These are phyloP conservation scores for Lepidium didymum DNA, from an alignment of 345 rosid genomes.

Conservation along the genomic window DNA sequence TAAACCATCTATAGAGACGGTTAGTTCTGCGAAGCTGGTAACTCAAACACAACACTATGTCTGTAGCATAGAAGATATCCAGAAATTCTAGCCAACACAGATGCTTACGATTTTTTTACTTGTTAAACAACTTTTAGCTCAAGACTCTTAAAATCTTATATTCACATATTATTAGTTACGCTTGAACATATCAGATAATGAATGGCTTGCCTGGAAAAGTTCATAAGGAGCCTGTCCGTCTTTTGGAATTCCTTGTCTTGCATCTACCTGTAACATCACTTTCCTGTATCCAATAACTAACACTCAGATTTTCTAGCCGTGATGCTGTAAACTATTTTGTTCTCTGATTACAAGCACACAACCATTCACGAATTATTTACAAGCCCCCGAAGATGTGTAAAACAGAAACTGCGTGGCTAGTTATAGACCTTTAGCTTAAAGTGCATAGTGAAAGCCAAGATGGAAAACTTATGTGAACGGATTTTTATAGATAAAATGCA, in stretches of 20 bases:
- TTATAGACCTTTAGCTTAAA: not conserved
- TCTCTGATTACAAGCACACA: not conserved
- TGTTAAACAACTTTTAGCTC: not conserved
- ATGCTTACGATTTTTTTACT: not conserved
- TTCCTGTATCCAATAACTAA: slow-evolving; percentile 50
- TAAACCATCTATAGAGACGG: no score
- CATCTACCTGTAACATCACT: slow-evolving; percentile 87
- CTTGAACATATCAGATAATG: not conserved
- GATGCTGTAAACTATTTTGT: not conserved
- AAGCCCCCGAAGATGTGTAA: not conserved
- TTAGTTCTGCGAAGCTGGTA: not conserved
- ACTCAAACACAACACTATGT: not conserved
- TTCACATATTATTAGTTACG: not conserved
- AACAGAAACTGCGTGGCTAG: not conserved
- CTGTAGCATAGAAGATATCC: not conserved
- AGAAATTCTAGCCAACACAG: not conserved
- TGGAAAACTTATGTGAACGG: not conserved
- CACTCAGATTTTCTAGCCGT: slow-evolving; percentile 3
- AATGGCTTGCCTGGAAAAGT: slow-evolving; percentile 65
- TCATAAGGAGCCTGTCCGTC: slow-evolving; percentile 87
- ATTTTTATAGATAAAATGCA: not conserved
- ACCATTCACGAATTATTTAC: not conserved
- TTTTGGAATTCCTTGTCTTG: slow-evolving; percentile 86
- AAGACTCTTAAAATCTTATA: not conserved
- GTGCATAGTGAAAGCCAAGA: not conserved